A percentile compares a stretch with the other conserved stretches of the same genome.
These are phyloP conservation scores for Eucalyptus albens DNA, from an alignment of 345 rosid genomes.

Conservation along the genomic window DNA sequence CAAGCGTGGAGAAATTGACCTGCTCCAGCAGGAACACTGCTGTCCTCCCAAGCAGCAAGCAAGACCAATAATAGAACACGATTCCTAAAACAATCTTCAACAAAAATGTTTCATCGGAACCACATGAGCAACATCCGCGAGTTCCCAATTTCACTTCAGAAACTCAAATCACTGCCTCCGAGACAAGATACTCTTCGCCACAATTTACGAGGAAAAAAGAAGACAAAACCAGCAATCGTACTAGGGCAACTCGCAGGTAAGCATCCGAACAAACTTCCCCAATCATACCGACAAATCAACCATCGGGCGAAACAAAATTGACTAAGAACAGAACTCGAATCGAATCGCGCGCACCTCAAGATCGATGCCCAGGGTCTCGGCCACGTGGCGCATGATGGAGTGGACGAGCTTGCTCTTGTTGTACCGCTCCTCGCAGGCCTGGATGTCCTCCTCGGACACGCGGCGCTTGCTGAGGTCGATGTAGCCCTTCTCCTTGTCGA, in stretches of 20 bases:
- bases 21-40: background rate
- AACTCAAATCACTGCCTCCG: background rate
- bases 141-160: background rate
- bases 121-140: background rate
- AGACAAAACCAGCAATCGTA: background rate
- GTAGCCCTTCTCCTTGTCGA: slow-evolving; percentile 92
- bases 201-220: background rate
- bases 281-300: background rate
- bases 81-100: background rate
- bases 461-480: slow-evolving; percentile 94
- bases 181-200: background rate
- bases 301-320: background rate
- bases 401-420: slow-evolving; percentile 99
- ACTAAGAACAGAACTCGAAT: background rate
- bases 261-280: background rate
- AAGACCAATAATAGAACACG: background rate
- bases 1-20: background rate
- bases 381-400: slow-evolving; percentile 97
- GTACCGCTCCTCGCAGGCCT: slow-evolving; percentile 90
- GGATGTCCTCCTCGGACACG: slow-evolving; percentile 92
- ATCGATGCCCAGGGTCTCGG: slow-evolving; percentile 75
- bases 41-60: background rate
- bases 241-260: background rate
- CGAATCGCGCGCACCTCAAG: slow-evolving; percentile 49
- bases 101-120: background rate